Conservation (phyloP, 805 yeast species). For the Wickerhamiella vanderwaltii region DNA sequence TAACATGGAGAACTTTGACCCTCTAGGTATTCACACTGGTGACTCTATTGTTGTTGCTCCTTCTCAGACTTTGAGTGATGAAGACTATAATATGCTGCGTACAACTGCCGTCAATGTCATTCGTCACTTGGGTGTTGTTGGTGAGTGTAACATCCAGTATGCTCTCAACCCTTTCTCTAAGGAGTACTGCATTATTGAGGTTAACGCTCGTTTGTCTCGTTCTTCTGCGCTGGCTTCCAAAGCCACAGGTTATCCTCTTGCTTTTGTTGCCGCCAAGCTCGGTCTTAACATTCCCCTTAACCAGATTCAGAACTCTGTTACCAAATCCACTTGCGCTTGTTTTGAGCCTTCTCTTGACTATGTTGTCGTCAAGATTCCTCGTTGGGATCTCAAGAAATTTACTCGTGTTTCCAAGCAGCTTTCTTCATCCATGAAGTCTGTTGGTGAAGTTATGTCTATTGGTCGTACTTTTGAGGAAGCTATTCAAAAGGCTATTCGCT, state of each 20-base stretch:
- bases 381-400: conserved; percentile 97
- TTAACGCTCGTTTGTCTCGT: conserved; percentile 92
- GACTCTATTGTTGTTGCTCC: conserved; percentile 99
- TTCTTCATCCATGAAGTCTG: conserved; percentile 94
- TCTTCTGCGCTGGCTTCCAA: conserved; percentile 98
- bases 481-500: conserved; percentile 92
- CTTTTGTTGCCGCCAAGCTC: conserved; percentile 94
- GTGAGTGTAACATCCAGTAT: conserved; percentile 97
- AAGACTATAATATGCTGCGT: conserved; percentile 94
- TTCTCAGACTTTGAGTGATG: conserved; percentile 92
- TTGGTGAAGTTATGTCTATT: conserved; percentile 97
- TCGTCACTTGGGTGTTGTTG: conserved; percentile 96
- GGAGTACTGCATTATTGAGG: conserved; percentile 96
- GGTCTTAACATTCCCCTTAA: conserved; percentile 87
- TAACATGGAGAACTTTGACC: conserved; percentile 98
- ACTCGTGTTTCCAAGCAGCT: conserved; percentile 79
- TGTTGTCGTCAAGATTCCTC: conserved; percentile 93
- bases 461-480: conserved; percentile 98
- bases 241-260: conserved; percentile 97
- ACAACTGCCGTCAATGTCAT: conserved; percentile 95
- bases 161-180: conserved; percentile 87
- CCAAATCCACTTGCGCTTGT: conserved; percentile 88
- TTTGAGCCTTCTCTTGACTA: conserved; percentile 96
- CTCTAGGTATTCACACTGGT: conserved; percentile 97
- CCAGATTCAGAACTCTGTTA: conserved; percentile 85